Evolutionary conservation across 2,329 filamentous ascomycete genomes (phyloP).

Genomic region (Capronia coronata): DNA sequence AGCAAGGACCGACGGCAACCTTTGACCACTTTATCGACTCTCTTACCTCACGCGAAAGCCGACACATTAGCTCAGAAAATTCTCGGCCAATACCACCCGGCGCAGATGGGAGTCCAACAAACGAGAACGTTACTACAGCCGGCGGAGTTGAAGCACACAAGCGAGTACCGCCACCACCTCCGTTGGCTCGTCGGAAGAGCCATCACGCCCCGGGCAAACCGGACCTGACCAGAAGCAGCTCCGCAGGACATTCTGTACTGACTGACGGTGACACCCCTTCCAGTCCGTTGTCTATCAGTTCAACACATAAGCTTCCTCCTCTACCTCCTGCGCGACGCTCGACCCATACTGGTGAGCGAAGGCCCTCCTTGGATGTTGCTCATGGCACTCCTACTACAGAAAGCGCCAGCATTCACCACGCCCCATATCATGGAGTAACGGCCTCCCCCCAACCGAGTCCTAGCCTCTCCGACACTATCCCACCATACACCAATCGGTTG

Average conservation of each 20-base stretch:
- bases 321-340: conserved; percentile 49
- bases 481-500: conserved; percentile 13
- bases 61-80: conserved; percentile 6
- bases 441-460: conserved; percentile 1
- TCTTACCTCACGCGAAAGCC: conserved; percentile 9
- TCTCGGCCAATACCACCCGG: conserved; percentile 25
- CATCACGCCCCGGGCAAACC: conserved; percentile 37
- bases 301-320: conserved; percentile 32
- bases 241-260: conserved; percentile 30
- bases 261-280: conserved; percentile 19
- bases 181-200: conserved; percentile 44
- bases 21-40: conserved; percentile 24
- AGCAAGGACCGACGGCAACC: conserved; percentile 12
- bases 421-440: background rate
- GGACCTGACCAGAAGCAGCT: conserved; percentile 32
- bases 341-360: conserved; percentile 32
- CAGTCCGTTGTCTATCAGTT: conserved; percentile 32
- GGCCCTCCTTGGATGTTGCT: conserved; percentile 19
- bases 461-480: conserved; percentile 2
- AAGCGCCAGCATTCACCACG: background rate
- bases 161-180: conserved; percentile 43
- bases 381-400: conserved; percentile 13
- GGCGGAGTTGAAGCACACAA: conserved; percentile 6
- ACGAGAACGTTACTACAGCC: conserved; percentile 1
- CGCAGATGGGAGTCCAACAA: conserved; percentile 24